Conservation (phyloP, 2,329 filamentous ascomycete species). For the Fusarium haematococcum region DNA sequence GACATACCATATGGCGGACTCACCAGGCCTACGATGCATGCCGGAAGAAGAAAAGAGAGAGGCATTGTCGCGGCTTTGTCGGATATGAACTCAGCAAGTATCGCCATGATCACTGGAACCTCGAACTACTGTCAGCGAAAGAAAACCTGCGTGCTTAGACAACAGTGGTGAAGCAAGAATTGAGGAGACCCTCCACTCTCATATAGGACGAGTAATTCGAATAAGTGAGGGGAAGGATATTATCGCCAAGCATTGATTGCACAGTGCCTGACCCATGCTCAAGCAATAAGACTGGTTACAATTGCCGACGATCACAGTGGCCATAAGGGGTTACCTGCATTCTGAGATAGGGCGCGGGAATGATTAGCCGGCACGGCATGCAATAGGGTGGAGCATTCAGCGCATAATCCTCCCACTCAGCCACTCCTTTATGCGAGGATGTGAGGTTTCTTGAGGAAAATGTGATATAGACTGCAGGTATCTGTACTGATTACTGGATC, state of each 20-base stretch:
- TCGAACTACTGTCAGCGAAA: background rate
- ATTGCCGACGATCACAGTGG: background rate
- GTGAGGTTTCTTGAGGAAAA: rapidly evolving
- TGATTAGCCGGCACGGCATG: background rate
- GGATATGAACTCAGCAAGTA: background rate
- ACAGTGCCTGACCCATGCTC: background rate
- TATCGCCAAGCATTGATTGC: background rate
- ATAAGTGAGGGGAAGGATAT: background rate
- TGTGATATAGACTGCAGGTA: background rate
- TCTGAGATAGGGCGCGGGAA: background rate
- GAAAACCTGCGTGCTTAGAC: no score
- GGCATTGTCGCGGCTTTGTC: background rate
- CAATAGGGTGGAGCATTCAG: background rate
- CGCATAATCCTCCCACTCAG: background rate
- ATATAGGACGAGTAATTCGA: background rate
- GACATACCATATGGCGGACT: background rate
- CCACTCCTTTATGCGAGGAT: background rate
- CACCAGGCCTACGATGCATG: background rate
- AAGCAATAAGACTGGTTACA: background rate
- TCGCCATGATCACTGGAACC: background rate
- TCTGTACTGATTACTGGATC: background rate
- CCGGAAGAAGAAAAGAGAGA: background rate
- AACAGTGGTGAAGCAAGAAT: background rate
- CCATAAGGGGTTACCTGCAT: background rate
- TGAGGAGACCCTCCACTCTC: background rate